Percentiles rank a stretch among this genome's conserved stretches.
phyloP scores from a whole-genome alignment of 2,329 filamentous ascomycete genomes.

The Ophiocordyceps robertsii region DNA sequence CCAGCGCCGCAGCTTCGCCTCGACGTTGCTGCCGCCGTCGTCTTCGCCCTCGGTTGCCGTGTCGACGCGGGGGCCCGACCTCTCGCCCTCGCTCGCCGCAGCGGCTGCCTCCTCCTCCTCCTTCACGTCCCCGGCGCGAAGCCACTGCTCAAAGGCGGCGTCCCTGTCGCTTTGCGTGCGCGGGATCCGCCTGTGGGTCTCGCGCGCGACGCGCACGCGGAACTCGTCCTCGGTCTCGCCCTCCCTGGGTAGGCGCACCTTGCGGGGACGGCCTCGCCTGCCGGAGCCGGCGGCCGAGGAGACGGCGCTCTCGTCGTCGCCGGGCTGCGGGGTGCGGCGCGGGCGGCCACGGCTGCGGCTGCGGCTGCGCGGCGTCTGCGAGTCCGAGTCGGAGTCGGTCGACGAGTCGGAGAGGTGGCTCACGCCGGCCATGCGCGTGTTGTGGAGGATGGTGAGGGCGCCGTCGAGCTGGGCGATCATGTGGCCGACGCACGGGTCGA shows the following conservation, averaged over 20 bases:
- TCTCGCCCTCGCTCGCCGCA: not conserved
- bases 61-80: not conserved
- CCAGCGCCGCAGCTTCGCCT: slow-evolving; percentile 18
- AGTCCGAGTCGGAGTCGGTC: slow-evolving; percentile 22
- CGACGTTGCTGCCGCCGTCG: slow-evolving; percentile 5
- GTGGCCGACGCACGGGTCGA: slow-evolving; percentile 57
- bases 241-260: slow-evolving; percentile 21
- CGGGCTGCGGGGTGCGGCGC: slow-evolving; percentile 1
- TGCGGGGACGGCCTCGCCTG: slow-evolving; percentile 26
- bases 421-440: slow-evolving; percentile 39
- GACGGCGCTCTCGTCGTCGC: slow-evolving; percentile 1
- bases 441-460: slow-evolving; percentile 58
- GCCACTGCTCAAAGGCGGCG: slow-evolving; percentile 20
- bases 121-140: slow-evolving; percentile 13
- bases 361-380: slow-evolving; percentile 7
- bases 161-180: slow-evolving; percentile 11
- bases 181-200: slow-evolving; percentile 19
- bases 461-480: slow-evolving; percentile 56
- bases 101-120: not conserved
- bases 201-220: slow-evolving; percentile 31
- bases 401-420: slow-evolving; percentile 24
- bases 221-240: slow-evolving; percentile 34
- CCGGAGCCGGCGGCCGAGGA: not conserved
- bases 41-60: not conserved
- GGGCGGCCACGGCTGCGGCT: slow-evolving; percentile 15